Evolutionary conservation across 2,329 filamentous ascomycete genomes (phyloP), one percentile per base, ranked within the genome.

Genomic region (Furcasterigmium sp.): DNA sequence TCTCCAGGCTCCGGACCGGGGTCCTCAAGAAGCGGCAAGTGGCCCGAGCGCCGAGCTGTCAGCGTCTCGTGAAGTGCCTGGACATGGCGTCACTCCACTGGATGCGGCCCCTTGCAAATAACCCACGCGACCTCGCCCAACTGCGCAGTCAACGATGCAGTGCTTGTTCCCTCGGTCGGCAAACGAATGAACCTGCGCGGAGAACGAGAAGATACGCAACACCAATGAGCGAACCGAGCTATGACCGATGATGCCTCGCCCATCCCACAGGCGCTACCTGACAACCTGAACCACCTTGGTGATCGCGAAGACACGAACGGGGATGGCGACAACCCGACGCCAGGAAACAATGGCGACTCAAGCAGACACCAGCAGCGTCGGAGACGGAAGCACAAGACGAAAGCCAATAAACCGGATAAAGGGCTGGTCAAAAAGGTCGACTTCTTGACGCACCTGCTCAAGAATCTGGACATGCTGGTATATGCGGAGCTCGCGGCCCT

Each of bases 401-500:
- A 7, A 26, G n/a, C n/a, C n/a, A 65, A 59, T 53, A 63, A 59
- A 45, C 59, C 60, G 42, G 60, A 66, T 42, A 62, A 65, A 41
- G 60, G 73, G 50, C 61, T 78, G 54, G 61, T 64, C 45, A 81
- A 75, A 61, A 83, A 82, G 68, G 65, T 79, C 44, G 64, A 77
- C 49, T 81, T 84, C 56, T 63, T 83, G 52, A 76, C 70, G 32
- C 73, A 81, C 51, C 67, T 85, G 47, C 74, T 82, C 52, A 68
- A 70, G 54, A 78, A 72, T 48, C 65, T 85, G 46, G 82, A 86
- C 63, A 73, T 76, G 53, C 56, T 84, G 37, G 74, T 84, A 39
- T 82, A 81, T 58, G 76, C 75, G 32, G 80, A 85, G 65, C 66
- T 85, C 44, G 82, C 78, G 54, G 71, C 75, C 35, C 53, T 85